phyloP scores from a whole-genome alignment of 441 rosid species.

The Adansonia gregorii region DNA sequence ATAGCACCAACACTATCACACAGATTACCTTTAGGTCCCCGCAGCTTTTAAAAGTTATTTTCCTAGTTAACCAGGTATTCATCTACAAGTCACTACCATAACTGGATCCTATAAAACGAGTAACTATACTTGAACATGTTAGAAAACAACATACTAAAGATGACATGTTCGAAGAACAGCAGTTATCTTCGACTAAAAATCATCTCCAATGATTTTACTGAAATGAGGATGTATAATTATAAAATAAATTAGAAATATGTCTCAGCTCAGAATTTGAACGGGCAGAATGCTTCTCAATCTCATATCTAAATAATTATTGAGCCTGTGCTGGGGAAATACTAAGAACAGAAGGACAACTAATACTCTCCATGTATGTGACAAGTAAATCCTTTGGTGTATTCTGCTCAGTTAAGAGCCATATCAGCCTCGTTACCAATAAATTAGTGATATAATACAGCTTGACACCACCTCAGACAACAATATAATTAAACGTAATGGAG shows the following conservation, averaged over 20 bases:
- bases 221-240: background rate
- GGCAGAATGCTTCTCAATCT: constrained; percentile 17
- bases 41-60: background rate
- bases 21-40: background rate
- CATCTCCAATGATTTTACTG: background rate
- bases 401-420: constrained; percentile 9
- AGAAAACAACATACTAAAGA: background rate
- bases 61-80: background rate
- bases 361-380: background rate
- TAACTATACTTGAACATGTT: background rate
- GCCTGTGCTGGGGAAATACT: background rate
- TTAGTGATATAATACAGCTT: constrained; percentile 1
- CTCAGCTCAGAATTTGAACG: constrained; percentile 19
- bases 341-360: background rate
- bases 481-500: background rate
- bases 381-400: background rate
- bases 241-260: background rate
- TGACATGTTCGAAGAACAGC: background rate
- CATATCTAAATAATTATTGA: constrained; percentile 13
- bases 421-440: constrained; percentile 4
- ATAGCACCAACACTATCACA: background rate
- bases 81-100: background rate
- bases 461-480: constrained; percentile 6
- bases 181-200: background rate
- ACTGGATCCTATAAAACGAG: background rate